phyloP scores from a whole-genome alignment of 129 eudicot genomes.

The Silybum marianum region DNA sequence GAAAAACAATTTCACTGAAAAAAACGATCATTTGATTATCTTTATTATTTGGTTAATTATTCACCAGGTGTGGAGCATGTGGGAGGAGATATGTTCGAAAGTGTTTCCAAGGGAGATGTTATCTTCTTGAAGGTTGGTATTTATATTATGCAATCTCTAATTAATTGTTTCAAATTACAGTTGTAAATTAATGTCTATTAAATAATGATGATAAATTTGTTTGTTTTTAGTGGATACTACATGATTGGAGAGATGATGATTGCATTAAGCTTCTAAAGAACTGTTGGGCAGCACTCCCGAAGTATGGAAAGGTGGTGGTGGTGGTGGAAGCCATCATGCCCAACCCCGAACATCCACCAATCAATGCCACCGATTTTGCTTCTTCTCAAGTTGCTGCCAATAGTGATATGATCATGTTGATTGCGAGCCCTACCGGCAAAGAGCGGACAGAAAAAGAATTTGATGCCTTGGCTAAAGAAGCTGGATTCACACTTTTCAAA shows the following conservation, averaged over 20 bases:
- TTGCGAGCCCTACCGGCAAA: conserved; percentile 42
- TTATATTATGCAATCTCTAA: too few species aligned
- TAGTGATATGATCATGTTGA: conserved; percentile 37
- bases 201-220: neutral
- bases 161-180: too few species aligned
- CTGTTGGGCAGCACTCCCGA: conserved; percentile 36
- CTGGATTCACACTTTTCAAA: conserved; percentile 24
- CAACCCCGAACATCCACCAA: conserved; percentile 24
- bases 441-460: conserved; percentile 41
- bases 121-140: conserved; percentile 27
- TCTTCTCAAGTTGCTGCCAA: neutral
- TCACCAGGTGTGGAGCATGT: conserved; percentile 36
- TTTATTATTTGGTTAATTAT: neutral
- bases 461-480: conserved; percentile 32
- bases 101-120: conserved; percentile 40
- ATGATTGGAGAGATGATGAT: conserved; percentile 44
- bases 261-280: conserved; percentile 42
- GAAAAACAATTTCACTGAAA: too few species aligned
- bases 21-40: too few species aligned
- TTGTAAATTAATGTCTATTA: neutral
- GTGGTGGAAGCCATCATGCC: conserved; percentile 43
- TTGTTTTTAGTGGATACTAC: conserved; percentile 47
- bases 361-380: neutral
- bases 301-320: conserved; percentile 40
- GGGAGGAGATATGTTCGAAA: conserved; percentile 38